These are phyloP conservation scores for Aspergillus homomorphus DNA, from an alignment of 495 filamentous ascomycete genomes.

Conservation along the genomic window DNA sequence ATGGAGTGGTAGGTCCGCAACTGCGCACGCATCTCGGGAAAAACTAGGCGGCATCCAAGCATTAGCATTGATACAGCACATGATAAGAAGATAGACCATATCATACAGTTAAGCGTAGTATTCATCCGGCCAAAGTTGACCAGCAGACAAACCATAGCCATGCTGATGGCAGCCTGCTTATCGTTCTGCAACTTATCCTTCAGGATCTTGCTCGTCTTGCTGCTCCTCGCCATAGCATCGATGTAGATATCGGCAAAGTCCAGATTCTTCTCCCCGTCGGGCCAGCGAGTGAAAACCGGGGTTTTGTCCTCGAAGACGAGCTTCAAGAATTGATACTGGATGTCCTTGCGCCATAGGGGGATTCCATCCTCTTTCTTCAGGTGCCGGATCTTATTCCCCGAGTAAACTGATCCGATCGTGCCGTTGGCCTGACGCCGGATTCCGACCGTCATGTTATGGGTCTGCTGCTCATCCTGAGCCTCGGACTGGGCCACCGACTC, in stretches of 20 bases:
- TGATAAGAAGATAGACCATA: background rate
- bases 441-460: constrained; percentile 53
- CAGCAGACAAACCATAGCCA: constrained; percentile 98
- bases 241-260: constrained; percentile 97
- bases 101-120: constrained; percentile 92
- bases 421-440: constrained; percentile 65
- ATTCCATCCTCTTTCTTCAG: constrained; percentile 97
- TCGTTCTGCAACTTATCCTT: constrained; percentile 95
- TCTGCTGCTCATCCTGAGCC: constrained; percentile 39
- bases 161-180: constrained; percentile 85
- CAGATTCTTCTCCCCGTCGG: constrained; percentile 64
- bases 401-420: constrained; percentile 65
- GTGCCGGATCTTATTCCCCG: constrained; percentile 91
- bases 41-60: constrained; percentile 57
- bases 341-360: constrained; percentile 94
- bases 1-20: constrained; percentile 98
- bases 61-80: constrained; percentile 14
- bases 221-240: constrained; percentile 96
- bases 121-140: constrained; percentile 99
- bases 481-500: constrained; percentile 47
- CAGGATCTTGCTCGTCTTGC: constrained; percentile 97
- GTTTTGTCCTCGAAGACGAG: constrained; percentile 85
- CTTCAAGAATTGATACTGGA: constrained; percentile 92
- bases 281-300: constrained; percentile 82
- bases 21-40: constrained; percentile 98